Evolutionary conservation across 1,284 basidiomycete genomes (phyloP).

Genomic region (Taiwanofungus camphoratus): DNA sequence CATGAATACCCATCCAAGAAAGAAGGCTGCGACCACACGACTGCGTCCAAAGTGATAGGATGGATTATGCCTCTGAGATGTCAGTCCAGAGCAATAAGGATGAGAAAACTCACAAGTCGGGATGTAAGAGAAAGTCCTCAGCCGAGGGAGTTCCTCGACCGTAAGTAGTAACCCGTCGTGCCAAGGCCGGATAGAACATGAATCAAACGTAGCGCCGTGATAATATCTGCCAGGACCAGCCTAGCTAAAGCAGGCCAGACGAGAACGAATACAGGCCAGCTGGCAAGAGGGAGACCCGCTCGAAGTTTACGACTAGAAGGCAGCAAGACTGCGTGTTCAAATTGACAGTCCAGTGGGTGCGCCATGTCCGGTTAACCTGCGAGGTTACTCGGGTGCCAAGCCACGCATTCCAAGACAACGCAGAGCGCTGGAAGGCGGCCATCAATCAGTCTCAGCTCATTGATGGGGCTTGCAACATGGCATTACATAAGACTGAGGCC

Average conservation of each 20-base stretch:
- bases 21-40: conserved; percentile 39
- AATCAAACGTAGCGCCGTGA: conserved; percentile 1
- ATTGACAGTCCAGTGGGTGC: too few species aligned
- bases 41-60: conserved; percentile 23
- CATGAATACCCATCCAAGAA: conserved; percentile 46
- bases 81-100: neutral
- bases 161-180: conserved; percentile 6
- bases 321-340: too few species aligned
- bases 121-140: conserved; percentile 18
- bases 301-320: too few species aligned
- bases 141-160: conserved; percentile 14
- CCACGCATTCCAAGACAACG: too few species aligned
- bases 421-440: too few species aligned
- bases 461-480: too few species aligned
- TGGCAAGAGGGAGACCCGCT: too few species aligned
- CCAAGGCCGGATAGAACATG: conserved; percentile 11
- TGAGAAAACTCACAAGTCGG: conserved; percentile 25
- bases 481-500: too few species aligned
- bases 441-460: too few species aligned
- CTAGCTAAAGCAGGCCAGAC: neutral
- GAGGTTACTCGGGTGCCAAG: too few species aligned
- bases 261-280: too few species aligned
- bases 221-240: conserved; percentile 10
- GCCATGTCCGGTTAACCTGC: too few species aligned
- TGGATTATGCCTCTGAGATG: neutral